Percentiles rank a stretch among this genome's conserved stretches.
These are phyloP conservation scores for Thalia dealbata DNA, from an alignment of 176 grass and related monocot genomes.

Conservation along the genomic window DNA sequence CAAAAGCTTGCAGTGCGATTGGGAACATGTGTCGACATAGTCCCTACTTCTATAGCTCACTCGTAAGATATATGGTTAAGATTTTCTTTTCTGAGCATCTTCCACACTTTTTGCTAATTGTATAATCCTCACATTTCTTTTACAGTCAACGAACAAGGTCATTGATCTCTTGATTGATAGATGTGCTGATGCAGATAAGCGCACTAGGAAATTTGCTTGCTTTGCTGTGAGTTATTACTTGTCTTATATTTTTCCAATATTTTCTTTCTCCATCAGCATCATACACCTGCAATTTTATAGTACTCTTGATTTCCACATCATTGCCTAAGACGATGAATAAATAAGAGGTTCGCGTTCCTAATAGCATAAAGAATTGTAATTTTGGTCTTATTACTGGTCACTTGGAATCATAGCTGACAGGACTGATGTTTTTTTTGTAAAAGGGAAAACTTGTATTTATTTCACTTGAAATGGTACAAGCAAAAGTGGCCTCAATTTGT, in stretches of 20 bases:
- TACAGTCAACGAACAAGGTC: conserved; percentile 54
- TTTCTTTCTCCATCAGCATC: not conserved
- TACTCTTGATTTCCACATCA: not conserved
- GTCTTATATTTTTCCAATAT: not conserved
- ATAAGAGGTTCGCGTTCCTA: not conserved
- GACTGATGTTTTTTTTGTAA: no score
- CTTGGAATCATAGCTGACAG: no score
- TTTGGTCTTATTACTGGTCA: not conserved
- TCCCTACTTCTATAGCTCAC: conserved; percentile 71
- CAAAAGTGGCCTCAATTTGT: no score
- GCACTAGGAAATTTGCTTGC: conserved; percentile 90
- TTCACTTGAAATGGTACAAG: no score
- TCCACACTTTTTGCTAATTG: not conserved
- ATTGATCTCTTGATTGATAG: conserved; percentile 84
- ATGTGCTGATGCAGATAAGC: conserved; percentile 84
- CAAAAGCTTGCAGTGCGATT: conserved; percentile 96
- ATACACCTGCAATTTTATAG: not conserved
- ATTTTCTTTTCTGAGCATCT: not conserved
- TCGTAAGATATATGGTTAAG: conserved; percentile 44
- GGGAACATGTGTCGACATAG: conserved; percentile 96
- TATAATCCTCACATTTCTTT: conserved; percentile 3
- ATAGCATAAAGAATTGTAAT: not conserved
- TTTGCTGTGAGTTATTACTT: conserved; percentile 51
- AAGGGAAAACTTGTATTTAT: no score
- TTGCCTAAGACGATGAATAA: not conserved